Evolutionary conservation across 2,329 filamentous ascomycete species (phyloP).

Genomic region (Colletotrichum tanaceti): DNA sequence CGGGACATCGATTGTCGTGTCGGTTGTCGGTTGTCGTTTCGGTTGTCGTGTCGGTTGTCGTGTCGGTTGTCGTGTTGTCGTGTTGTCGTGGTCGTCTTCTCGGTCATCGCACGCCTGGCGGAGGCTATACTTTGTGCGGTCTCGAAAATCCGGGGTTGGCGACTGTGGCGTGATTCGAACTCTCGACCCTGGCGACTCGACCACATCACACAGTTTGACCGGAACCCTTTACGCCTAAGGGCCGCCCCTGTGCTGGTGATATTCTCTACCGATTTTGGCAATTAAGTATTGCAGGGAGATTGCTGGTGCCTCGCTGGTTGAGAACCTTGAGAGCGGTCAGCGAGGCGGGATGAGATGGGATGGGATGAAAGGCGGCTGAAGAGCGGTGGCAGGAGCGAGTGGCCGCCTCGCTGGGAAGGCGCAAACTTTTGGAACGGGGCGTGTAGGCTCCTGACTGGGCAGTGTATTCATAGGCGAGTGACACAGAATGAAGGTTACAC

Average conservation of each 20-base stretch:
- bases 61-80: too few species aligned
- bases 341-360: neutral
- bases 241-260: constrained; percentile 10
- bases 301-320: neutral
- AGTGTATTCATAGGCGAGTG: too few species aligned
- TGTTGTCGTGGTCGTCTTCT: too few species aligned
- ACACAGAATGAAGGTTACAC: too few species aligned
- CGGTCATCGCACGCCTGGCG: too few species aligned
- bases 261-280: neutral
- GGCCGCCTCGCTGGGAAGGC: neutral
- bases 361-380: constrained; percentile 3
- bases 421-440: neutral
- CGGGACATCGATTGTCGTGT: neutral
- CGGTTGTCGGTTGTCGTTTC: neutral
- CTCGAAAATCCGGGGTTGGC: neutral
- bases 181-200: constrained; percentile 5
- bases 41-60: neutral
- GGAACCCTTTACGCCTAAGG: constrained; percentile 3
- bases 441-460: neutral
- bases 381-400: neutral
- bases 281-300: neutral
- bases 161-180: neutral
- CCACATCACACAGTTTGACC: constrained; percentile 4
- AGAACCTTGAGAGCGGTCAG: constrained; percentile 4
- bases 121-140: too few species aligned